Base-by-base conservation (phyloP, 208 protist species). In the Trichomonas vaginalis region DNA sequence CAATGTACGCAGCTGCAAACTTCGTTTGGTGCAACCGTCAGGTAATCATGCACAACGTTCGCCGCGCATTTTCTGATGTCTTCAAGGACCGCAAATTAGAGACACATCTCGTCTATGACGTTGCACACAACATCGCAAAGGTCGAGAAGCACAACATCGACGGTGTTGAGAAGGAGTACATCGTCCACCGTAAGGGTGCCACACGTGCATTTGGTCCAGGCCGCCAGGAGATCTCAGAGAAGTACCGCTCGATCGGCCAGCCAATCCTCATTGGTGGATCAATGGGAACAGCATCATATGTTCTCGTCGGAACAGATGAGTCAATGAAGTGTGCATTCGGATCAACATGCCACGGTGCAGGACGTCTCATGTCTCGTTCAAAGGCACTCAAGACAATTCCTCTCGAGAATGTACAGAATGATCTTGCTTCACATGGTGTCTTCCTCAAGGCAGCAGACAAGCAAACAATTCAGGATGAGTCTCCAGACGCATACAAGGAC, bases 101-200 rank as follows among this genome's bases (percentile, higher is more conserved):
- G 21, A 88, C 96, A 17, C 98, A 97, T 51, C 70, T 98, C 14
- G 96, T 98, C 35, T 98, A 98, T 96, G 98, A 98, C 97, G 98
- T n/a, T n/a, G n/a, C n/a, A n/a, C n/a, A n/a, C n/a, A n/a, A n/a
- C n/a, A n/a, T n/a, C n/a, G n/a, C n/a, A 23, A 98, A 98, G 96
- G 95, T 90, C 1, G 95, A 97, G 45, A 95, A 96, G 95, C 96
- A 97, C 90, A 96, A 98, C n/a, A 97, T 98, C 17, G 96, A 98
- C 95, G 98, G 97, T 23, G 39, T 46, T 45, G 39, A 49, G 35
- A 48, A 47, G 21, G 96, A 95, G n/a, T 96, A 98, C 0, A 96
- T 98, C 27, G 98, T 98, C 0, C 98, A 98, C 95, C 96, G 98
- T 46, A 98, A 98, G 96, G 98, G 98, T 61, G 95, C 98, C 0